Base-by-base conservation (phyloP, 139 green algal genomes). In the Chlorella sp. region DNA sequence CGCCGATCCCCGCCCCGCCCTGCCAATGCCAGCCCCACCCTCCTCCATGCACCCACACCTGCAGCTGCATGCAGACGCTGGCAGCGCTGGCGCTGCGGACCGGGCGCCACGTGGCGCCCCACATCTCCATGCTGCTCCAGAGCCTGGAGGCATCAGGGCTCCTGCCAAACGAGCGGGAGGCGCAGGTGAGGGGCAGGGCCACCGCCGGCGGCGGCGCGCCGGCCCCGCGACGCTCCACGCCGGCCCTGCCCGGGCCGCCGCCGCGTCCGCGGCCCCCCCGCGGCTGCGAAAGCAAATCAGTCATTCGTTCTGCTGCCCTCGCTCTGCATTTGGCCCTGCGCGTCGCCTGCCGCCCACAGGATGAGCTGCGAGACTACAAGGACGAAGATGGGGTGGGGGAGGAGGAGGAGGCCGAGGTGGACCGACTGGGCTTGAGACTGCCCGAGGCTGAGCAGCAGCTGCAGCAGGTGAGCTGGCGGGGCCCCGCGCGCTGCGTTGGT, bases 111-210 rank as follows among this genome's bases (percentile, higher is more conserved):
- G 71, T 77, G 41, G 41, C 58, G 12, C 41, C 71, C n/a, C 58
- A 77, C 59, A 77, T 77, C 59, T 70, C 58, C 41, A 60, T 69
- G 58, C 71, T 77, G 58, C 71, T 77, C 41, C n/a, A 58, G 4
- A 48, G 58, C 4, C 71, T 77, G 42, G 71, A 77, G 19, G 71
- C 19, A 0, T 58, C 71, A 8, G 71, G 58, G n/a, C 58, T 69
- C 43, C 71, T 77, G 43, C 42, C 59, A 0, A 31, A 11, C 2
- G 71, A 77, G 45, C 17, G 27, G 8, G 58, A 77, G 0, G 71
- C 71, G 11, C 71, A 77, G 58, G 58, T 71, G n/a, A n/a, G n/a
- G n/a, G n/a, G n/a, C n/a, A n/a, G n/a, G n/a, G n/a, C n/a, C n/a
- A n/a, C 38, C 33, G 59, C 36, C n/a, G 58, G 27, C 7, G 3